Evolutionary conservation across 2,329 filamentous ascomycete genomes (phyloP).

Genomic region (Cytospora piceae): DNA sequence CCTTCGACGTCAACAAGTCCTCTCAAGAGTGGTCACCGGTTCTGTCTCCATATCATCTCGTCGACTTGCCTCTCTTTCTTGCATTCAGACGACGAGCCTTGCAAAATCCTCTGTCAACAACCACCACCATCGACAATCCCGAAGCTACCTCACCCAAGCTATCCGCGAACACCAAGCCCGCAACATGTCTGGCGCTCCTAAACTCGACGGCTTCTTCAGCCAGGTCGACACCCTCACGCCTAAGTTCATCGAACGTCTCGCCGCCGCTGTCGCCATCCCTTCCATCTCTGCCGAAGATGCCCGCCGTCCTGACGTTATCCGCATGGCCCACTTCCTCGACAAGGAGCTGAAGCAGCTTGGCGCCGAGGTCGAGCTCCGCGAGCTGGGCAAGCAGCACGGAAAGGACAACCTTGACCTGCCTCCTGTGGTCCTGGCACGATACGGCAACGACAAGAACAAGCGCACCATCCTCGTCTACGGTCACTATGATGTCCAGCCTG

Average conservation of each 20-base stretch:
- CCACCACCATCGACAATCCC: slow-evolving; percentile 28
- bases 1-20: slow-evolving; percentile 33
- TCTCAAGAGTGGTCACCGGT: slow-evolving; percentile 16
- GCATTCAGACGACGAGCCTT: slow-evolving; percentile 1
- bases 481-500: slow-evolving; percentile 98
- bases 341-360: slow-evolving; percentile 81
- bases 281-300: slow-evolving; percentile 92
- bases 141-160: slow-evolving; percentile 57
- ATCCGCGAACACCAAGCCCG: slow-evolving; percentile 62
- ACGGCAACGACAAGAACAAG: slow-evolving; percentile 91
- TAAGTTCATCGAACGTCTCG: slow-evolving; percentile 85
- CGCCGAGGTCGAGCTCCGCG: slow-evolving; percentile 83
- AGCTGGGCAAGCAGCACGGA: slow-evolving; percentile 88
- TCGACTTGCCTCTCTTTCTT: slow-evolving; percentile 27
- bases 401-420: slow-evolving; percentile 90
- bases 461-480: slow-evolving; percentile 95
- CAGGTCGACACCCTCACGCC: slow-evolving; percentile 82
- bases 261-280: slow-evolving; percentile 92
- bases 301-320: slow-evolving; percentile 87
- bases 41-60: slow-evolving; percentile 21
- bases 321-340: slow-evolving; percentile 92
- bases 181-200: slow-evolving; percentile 75
- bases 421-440: slow-evolving; percentile 88
- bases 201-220: slow-evolving; percentile 90
- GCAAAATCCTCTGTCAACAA: neutral